Percentiles rank a stretch among this genome's conserved stretches.
These are phyloP conservation scores for Tuctoria greenei DNA, from an alignment of 176 grass and related monocot species.

Conservation along the genomic window DNA sequence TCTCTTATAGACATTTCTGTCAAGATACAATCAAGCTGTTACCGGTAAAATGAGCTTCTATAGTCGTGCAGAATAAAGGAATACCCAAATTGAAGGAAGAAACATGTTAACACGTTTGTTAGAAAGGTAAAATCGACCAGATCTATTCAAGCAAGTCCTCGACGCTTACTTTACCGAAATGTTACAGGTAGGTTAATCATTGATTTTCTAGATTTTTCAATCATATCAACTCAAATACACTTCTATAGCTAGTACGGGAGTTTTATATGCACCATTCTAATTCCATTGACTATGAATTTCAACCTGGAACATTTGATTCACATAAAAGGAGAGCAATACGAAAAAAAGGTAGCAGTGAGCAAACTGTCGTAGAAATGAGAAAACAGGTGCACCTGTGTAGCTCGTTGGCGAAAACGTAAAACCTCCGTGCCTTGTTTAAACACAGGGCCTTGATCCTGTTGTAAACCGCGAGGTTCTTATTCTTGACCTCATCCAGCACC, in stretches of 20 bases:
- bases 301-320: background rate
- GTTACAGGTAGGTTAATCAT: background rate
- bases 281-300: background rate
- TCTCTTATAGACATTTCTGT: background rate
- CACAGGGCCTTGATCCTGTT: slow-evolving; percentile 90
- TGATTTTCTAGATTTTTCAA: background rate
- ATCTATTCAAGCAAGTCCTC: background rate
- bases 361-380: background rate
- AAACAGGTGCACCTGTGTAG: slow-evolving; percentile 58
- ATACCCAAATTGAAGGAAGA: background rate
- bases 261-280: background rate
- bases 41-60: background rate
- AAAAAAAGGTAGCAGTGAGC: background rate
- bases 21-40: background rate
- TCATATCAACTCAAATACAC: background rate
- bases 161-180: background rate
- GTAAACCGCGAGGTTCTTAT: slow-evolving; percentile 86
- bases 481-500: slow-evolving; percentile 90
- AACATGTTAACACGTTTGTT: background rate
- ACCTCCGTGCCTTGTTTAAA: slow-evolving; percentile 69
- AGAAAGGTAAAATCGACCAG: slow-evolving; percentile 2
- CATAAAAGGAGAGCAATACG: background rate
- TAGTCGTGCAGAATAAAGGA: background rate
- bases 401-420: slow-evolving; percentile 92
- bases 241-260: background rate